Conservation (phyloP, 371 early-diverging fungal genomes). For the Neoconidiobolus thromboides region DNA sequence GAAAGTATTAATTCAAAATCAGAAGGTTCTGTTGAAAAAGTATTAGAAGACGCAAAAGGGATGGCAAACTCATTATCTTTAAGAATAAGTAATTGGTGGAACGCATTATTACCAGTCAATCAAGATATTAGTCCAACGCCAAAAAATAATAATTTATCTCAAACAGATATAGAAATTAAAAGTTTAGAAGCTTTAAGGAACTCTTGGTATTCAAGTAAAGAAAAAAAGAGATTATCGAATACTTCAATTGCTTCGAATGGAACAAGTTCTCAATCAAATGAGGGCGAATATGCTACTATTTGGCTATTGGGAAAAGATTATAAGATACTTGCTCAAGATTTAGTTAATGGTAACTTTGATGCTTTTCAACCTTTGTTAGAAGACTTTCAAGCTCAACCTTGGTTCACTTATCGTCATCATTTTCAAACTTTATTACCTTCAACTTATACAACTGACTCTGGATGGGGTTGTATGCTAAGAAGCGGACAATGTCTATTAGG, state of each 20-base stretch:
- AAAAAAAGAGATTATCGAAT: neutral
- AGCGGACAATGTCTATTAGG: conserved; percentile 86
- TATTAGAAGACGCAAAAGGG: too few relatives aligned
- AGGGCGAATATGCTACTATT: neutral
- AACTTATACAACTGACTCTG: conserved; percentile 62
- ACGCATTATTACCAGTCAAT: too few relatives aligned
- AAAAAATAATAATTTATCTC: too few relatives aligned
- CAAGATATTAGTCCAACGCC: too few relatives aligned
- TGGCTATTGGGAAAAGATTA: conserved; percentile 9
- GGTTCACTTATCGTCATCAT: conserved; percentile 85
- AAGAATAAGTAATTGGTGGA: too few relatives aligned
- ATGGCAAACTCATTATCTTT: too few relatives aligned
- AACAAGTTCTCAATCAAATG: neutral
- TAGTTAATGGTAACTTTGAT: neutral
- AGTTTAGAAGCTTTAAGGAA: too few relatives aligned
- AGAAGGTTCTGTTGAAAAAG: too few relatives aligned
- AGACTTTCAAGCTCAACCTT: conserved; percentile 56
- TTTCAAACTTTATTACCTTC: conserved; percentile 69
- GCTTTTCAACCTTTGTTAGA: conserved; percentile 21
- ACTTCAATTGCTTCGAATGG: neutral
- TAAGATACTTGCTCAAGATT: neutral
- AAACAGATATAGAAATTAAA: too few relatives aligned
- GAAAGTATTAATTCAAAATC: too few relatives aligned
- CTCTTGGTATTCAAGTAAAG: neutral
- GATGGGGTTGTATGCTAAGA: conserved; percentile 96